Evolutionary conservation across 768 basidiomycete species (phyloP).

Genomic region (Boletus speciosus): DNA sequence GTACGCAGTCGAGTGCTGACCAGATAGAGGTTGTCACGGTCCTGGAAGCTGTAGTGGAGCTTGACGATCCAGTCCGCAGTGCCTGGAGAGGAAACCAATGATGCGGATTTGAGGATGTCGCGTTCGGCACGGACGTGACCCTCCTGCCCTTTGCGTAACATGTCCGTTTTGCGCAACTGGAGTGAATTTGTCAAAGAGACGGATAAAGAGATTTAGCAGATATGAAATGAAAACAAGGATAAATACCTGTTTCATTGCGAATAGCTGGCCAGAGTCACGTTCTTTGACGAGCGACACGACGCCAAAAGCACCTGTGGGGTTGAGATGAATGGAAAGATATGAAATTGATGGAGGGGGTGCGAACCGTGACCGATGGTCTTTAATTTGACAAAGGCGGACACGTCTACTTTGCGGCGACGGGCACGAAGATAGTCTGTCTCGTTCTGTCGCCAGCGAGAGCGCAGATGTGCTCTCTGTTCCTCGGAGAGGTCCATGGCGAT

Average conservation of each 20-base stretch:
- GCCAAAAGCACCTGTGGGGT: conserved; percentile 80
- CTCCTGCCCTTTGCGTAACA: conserved; percentile 96
- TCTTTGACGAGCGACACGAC: conserved; percentile 93
- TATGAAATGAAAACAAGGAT: conserved; percentile 26
- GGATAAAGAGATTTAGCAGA: conserved; percentile 25
- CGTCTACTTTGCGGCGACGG: conserved; percentile 75
- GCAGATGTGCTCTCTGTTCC: conserved; percentile 64
- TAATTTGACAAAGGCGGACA: conserved; percentile 80
- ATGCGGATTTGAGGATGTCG: conserved; percentile 89
- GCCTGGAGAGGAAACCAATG: conserved; percentile 68
- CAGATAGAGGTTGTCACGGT: conserved; percentile 92
- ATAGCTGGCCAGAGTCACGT: conserved; percentile 71
- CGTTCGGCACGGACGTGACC: conserved; percentile 96
- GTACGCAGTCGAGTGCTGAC: conserved; percentile 43
- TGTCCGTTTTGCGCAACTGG: conserved; percentile 82
- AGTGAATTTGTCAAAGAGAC: conserved; percentile 23
- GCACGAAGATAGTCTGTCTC: conserved; percentile 91
- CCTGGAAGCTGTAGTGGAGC: conserved; percentile 91
- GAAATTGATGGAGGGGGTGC: conserved; percentile 24
- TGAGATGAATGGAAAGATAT: conserved; percentile 28
- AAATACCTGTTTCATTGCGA: conserved; percentile 93
- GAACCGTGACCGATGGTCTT: conserved; percentile 94
- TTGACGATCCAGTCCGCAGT: conserved; percentile 92
- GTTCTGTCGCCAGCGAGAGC: conserved; percentile 77
- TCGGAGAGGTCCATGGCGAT: conserved; percentile 65